Evolutionary conservation across 495 filamentous ascomycete species (phyloP), one percentile per base, ranked within the genome.

Genomic region (Trichoderma asperelloides): DNA sequence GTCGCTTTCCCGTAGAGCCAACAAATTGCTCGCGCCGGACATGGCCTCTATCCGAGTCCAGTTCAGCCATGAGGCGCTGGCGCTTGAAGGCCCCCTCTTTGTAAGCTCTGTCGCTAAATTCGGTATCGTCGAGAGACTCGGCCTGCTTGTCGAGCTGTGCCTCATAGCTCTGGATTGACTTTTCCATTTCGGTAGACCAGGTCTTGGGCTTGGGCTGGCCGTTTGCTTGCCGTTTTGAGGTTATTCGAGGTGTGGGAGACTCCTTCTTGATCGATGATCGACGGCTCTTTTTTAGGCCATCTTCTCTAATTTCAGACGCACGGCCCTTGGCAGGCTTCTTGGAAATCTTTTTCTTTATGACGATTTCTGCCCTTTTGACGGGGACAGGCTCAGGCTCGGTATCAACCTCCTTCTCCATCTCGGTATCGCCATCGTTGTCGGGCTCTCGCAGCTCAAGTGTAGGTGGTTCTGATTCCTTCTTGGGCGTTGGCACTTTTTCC

Each of bases 91-190:
- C 71, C 30, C 83, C 83, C 27, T 82, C 75, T 15, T 75, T 70
- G 74, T 86, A 92, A 28, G 78, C 76, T 63, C 89, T 86, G 2
- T 75, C 74, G 23, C 87, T 87, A 66, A 87, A 90, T 0, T 86
- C 88, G 30, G 86, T 75, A 12, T 79, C 78, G 49, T 93, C 88
- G 40, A 89, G 71, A 69, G 91, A 88, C 66, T 87, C 90, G 64
- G 84, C 83, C 51, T 89, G 88, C 39, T 77, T 79, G 65, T 95
- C 92, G 62, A 95, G 85, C 65, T 88, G 84, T 3, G 82, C 80
- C 69, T 90, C 78, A 21, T 84, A 74, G n/a, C 80, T 82, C 68
- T 86, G 82, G 18, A 95, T 84, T 65, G 82, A 86, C 70, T 89
- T 88, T 47, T 88, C 83, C 69, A 92, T 89, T 28, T 89, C 86